Base-by-base conservation (phyloP, 345 rosid genomes). In the Salix purpurea region DNA sequence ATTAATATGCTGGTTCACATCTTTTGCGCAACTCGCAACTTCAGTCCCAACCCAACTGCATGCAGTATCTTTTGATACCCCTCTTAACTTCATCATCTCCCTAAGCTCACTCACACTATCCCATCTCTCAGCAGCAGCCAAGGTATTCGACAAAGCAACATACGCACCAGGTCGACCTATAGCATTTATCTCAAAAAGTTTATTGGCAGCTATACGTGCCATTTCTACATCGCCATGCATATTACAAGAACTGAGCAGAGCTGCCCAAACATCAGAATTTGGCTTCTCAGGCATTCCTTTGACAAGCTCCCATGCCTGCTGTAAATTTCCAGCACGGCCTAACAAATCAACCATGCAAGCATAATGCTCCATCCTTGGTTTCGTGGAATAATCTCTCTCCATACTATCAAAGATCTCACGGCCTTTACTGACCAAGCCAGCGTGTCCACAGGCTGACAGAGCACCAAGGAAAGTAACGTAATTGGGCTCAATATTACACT, bases 341-440 rank as follows among this genome's bases (percentile, higher is more conserved):
- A 93, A 82, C 65, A 95, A 88, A 84, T 95, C 99, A 71, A 93
- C 97, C 92, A 90, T 86, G 79, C 97, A 95, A 71, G 98, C 91
- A 80, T 93, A 93, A 78, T 95, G 99, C 85, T 93, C 94, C 99
- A 93, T 88, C 74, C 85, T 86, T 7, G 96, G 99, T 65, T 85
- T 90, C 85, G 91, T 61, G 3, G 72, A 80, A 74, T 89, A 89
- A 71, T 86, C 88, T 74, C 86, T 90, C 76, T 90, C 90, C 98
- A 95, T 95, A 70, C 96, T 90, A 64, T 86, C 81, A 67, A 95
- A 90, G 11, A 95, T 89, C 80, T 90, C 86, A 26, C 83, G 85
- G 11, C 99, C 99, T 87, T 77, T 82, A 48, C 80, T 80, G 7
- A 93, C 89, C 71, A 93, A 82, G 48, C 99, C 98, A 48, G 92